Evolutionary conservation across 768 basidiomycete species (phyloP).

Genomic region (Suillus subluteus): DNA sequence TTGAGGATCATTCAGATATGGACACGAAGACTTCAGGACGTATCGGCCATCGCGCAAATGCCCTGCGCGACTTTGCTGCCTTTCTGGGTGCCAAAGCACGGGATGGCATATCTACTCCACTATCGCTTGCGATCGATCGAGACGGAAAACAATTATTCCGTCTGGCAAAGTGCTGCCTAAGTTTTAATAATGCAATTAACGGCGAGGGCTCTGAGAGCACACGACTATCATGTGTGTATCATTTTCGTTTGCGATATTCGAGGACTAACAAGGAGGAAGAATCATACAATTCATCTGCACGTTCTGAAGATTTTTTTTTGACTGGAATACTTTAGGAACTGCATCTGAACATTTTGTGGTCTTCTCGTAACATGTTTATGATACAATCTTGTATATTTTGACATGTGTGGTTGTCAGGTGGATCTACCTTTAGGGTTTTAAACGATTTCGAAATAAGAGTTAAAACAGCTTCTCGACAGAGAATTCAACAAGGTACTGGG

Average conservation of each 20-base stretch:
- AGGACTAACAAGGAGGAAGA: neutral
- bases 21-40: neutral
- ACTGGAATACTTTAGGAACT: neutral
- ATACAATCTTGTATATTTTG: neutral
- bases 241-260: neutral
- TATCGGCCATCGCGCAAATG: conserved; percentile 13
- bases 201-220: conserved; percentile 6
- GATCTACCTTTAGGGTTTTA: too few species aligned
- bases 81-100: conserved; percentile 16
- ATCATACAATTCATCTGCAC: neutral
- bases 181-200: conserved; percentile 22
- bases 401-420: neutral
- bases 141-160: conserved; percentile 25
- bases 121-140: conserved; percentile 25
- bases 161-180: conserved; percentile 25
- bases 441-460: too few species aligned
- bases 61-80: conserved; percentile 22
- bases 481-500: too few species aligned
- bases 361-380: neutral
- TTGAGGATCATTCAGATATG: neutral
- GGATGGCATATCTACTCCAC: conserved; percentile 16
- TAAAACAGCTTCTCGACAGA: too few species aligned
- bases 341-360: neutral
- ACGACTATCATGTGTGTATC: neutral
- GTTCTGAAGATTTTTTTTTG: neutral